phyloP scores from a whole-genome alignment of 345 rosid genomes.

The Murraya paniculata region DNA sequence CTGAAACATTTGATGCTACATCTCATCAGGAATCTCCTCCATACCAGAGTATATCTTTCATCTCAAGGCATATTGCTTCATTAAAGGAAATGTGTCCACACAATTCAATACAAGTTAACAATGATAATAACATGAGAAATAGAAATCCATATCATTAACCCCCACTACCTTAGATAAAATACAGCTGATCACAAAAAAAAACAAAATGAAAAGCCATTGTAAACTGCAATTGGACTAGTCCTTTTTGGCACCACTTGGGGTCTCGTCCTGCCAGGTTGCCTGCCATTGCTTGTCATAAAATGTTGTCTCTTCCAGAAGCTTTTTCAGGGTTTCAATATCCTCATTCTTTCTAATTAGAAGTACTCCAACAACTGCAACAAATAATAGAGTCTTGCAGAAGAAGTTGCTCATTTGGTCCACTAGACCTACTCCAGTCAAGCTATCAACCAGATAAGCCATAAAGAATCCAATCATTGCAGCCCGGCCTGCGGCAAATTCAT shows the following conservation, averaged over 20 bases:
- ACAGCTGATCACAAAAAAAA: not conserved
- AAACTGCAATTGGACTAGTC: slow-evolving; percentile 20
- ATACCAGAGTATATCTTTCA: not conserved
- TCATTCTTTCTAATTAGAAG: slow-evolving; percentile 82
- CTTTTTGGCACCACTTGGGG: slow-evolving; percentile 16
- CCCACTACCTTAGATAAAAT: not conserved
- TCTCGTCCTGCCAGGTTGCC: slow-evolving; percentile 82
- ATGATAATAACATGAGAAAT: not conserved
- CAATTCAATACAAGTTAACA: not conserved
- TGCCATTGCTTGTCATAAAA: slow-evolving; percentile 97
- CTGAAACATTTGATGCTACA: not conserved
- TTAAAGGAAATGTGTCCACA: not conserved
- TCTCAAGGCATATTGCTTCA: not conserved
- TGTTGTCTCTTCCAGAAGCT: slow-evolving; percentile 75
- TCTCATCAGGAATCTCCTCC: not conserved
- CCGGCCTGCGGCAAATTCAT: slow-evolving; percentile 52
- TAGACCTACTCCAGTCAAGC: slow-evolving; percentile 91
- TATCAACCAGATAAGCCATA: slow-evolving; percentile 96
- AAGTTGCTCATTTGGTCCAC: slow-evolving; percentile 98
- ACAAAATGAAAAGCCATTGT: not conserved
- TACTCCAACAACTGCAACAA: slow-evolving; percentile 77
- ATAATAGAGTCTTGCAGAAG: slow-evolving; percentile 91
- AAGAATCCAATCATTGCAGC: slow-evolving; percentile 98
- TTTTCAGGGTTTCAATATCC: slow-evolving; percentile 68
- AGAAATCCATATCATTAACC: not conserved